A percentile compares a stretch with the other conserved stretches of the same genome.
Evolutionary conservation across 805 yeast genomes (phyloP).

Genomic region (Candida succiphila): DNA sequence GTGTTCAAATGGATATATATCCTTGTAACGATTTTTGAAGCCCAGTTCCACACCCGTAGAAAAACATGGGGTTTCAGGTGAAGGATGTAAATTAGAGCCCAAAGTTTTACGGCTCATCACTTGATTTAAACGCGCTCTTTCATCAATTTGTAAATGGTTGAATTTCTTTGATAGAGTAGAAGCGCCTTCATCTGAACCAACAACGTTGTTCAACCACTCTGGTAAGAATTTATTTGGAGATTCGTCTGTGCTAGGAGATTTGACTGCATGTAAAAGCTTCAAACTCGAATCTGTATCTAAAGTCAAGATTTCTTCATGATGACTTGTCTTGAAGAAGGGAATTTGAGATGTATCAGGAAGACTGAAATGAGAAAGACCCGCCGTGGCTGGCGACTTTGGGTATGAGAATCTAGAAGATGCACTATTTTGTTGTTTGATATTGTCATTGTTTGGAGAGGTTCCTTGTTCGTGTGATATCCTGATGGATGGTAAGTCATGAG

Average conservation of each 20-base stretch:
- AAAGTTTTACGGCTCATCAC: slow-evolving; percentile 23
- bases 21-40: slow-evolving; percentile 76
- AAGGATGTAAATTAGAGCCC: slow-evolving; percentile 5
- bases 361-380: slow-evolving; percentile 41
- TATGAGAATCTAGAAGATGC: too few species aligned
- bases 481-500: background rate
- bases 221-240: slow-evolving; percentile 27
- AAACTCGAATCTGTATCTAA: slow-evolving; percentile 16
- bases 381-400: slow-evolving; percentile 7
- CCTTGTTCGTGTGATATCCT: background rate
- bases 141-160: slow-evolving; percentile 56
- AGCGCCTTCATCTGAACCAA: slow-evolving; percentile 27
- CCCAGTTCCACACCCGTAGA: slow-evolving; percentile 78
- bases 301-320: slow-evolving; percentile 41
- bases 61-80: slow-evolving; percentile 31
- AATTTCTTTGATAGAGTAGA: slow-evolving; percentile 41
- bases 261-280: slow-evolving; percentile 13
- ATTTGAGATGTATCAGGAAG: slow-evolving; percentile 33
- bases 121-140: slow-evolving; percentile 52
- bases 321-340: slow-evolving; percentile 37
- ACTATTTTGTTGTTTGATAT: background rate
- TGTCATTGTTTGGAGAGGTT: background rate
- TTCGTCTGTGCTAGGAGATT: slow-evolving; percentile 9
- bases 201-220: slow-evolving; percentile 37
- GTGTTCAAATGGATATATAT: slow-evolving; percentile 80